phyloP scores from a whole-genome alignment of 2,329 filamentous ascomycete species.

The Zasmidium angulare region DNA sequence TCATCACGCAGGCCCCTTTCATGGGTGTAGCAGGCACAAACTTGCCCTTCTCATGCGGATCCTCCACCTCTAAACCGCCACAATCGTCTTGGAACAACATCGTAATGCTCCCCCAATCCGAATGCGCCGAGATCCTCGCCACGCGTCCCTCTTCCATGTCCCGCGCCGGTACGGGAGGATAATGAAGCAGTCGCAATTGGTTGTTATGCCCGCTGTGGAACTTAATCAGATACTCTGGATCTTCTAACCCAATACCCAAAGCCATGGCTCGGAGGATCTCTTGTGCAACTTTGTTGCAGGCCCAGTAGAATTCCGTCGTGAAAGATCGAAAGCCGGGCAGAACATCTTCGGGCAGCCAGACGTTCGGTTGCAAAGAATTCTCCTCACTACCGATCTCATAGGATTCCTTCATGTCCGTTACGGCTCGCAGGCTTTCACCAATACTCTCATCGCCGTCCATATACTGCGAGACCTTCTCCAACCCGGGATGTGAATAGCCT shows the following conservation, averaged over 20 bases:
- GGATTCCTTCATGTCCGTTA: conserved; percentile 35
- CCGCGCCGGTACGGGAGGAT: conserved; percentile 35
- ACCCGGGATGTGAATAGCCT: conserved; percentile 40
- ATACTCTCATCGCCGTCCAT: conserved; percentile 13
- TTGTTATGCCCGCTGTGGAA: conserved; percentile 26
- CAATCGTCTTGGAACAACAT: conserved; percentile 44
- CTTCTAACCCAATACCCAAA: conserved; percentile 36
- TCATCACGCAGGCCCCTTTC: conserved; percentile 38
- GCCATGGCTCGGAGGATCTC: conserved; percentile 35
- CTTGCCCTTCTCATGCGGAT: conserved; percentile 28
- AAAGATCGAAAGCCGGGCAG: conserved; percentile 46
- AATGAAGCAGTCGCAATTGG: conserved; percentile 38
- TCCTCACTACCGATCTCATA: conserved; percentile 49
- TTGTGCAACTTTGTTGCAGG: conserved; percentile 31
- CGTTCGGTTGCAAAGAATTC: conserved; percentile 46
- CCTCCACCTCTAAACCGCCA: conserved; percentile 42
- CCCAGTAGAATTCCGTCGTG: conserved; percentile 33
- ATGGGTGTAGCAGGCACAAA: conserved; percentile 36
- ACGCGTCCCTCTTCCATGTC: conserved; percentile 36
- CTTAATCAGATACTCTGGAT: conserved; percentile 17
- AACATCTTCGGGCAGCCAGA: conserved; percentile 48
- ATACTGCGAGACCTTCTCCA: conserved; percentile 37
- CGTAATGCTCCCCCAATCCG: conserved; percentile 44
- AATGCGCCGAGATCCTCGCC: conserved; percentile 41
- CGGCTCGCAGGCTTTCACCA: conserved; percentile 13